These are phyloP conservation scores for Effrenium voratum DNA, from an alignment of 73 alveolate genomes.

Conservation along the genomic window DNA sequence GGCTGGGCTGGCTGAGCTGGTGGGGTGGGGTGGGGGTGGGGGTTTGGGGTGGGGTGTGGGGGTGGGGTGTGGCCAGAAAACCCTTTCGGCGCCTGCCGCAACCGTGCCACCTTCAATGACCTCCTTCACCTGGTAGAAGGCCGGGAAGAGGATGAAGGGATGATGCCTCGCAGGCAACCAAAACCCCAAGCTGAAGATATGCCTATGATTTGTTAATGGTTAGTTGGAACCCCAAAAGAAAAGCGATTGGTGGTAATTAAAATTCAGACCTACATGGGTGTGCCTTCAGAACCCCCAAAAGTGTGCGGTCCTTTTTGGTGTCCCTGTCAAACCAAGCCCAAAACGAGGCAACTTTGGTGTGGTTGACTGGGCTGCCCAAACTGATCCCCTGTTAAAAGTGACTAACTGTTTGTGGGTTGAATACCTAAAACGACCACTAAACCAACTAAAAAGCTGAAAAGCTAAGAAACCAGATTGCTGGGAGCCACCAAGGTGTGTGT, in stretches of 20 bases:
- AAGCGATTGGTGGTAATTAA: too few species aligned
- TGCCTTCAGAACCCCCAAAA: neutral
- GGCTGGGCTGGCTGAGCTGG: too few species aligned
- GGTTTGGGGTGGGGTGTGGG: too few species aligned
- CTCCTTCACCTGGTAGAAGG: constrained; percentile 93
- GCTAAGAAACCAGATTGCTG: too few species aligned
- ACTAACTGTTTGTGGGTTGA: too few species aligned
- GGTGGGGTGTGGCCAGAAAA: too few species aligned
- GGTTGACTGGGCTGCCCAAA: too few species aligned
- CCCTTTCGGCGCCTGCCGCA: neutral
- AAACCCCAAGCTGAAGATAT: neutral
- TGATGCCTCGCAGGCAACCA: constrained; percentile 46
- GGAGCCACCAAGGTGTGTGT: too few species aligned
- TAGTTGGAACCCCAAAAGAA: too few species aligned
- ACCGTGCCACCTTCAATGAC: constrained; percentile 78
- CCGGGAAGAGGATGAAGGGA: constrained; percentile 85
- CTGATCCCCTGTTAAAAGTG: too few species aligned
- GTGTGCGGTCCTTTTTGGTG: neutral
- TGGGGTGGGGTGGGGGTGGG: too few species aligned
- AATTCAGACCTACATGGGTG: neutral
- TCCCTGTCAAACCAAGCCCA: neutral
- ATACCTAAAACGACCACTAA: neutral
- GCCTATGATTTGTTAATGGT: neutral
- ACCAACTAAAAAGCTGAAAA: too few species aligned
- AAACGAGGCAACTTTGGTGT: neutral